These are phyloP conservation scores for Candolleomyces eurysporus DNA, from an alignment of 768 basidiomycete genomes.

Conservation along the genomic window DNA sequence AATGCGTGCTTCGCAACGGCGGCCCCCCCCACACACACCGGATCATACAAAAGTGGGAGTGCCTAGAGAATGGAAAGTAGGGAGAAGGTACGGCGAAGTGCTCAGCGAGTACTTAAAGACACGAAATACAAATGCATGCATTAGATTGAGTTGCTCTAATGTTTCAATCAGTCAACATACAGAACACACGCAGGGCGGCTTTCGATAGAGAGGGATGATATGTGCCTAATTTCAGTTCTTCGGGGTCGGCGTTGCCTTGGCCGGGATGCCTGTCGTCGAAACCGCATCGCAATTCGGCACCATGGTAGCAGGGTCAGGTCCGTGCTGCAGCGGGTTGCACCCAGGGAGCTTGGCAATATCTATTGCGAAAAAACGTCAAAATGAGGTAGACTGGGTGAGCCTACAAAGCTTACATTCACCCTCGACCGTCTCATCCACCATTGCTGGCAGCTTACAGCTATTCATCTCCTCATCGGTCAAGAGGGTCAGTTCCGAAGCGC, in stretches of 20 bases:
- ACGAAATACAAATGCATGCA: no score
- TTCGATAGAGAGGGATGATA: no score
- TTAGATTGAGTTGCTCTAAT: no score
- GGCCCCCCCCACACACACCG: no score
- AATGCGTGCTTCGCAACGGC: no score
- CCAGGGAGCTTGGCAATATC: not conserved
- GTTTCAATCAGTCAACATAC: no score
- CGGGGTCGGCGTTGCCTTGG: not conserved
- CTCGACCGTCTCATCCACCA: not conserved
- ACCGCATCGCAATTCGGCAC: not conserved
- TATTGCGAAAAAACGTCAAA: not conserved
- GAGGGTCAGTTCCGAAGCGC: slow-evolving; percentile 1
- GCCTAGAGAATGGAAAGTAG: no score
- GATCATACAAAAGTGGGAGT: no score
- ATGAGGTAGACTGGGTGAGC: not conserved
- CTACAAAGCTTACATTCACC: not conserved
- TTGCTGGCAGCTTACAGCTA: not conserved
- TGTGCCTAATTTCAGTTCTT: no score
- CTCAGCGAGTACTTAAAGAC: no score
- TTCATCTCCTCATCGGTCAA: not conserved
- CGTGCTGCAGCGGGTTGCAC: not conserved
- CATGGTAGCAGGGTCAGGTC: not conserved
- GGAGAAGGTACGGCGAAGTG: no score
- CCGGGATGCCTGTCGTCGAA: not conserved
- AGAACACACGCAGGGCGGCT: no score